Conservation (phyloP, 768 basidiomycete species). For the Clavulina sp. region DNA sequence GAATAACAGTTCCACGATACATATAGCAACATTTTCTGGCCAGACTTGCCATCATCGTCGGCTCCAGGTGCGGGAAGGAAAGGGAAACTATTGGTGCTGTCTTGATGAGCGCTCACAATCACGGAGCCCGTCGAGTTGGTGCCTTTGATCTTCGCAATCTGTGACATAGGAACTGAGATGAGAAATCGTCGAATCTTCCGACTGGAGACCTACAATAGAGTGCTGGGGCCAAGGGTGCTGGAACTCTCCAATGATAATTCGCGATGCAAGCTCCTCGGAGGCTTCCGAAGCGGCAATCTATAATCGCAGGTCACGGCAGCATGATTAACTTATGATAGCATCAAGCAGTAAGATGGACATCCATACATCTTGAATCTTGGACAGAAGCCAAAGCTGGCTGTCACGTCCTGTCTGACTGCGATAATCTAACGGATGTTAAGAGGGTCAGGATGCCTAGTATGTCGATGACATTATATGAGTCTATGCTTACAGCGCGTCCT, state of each 20-base stretch:
- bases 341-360: no score
- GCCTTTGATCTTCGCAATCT: constrained; percentile 67
- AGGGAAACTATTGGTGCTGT: constrained; percentile 25
- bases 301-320: no score
- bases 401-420: constrained; percentile 60
- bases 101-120: constrained; percentile 63
- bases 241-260: constrained; percentile 56
- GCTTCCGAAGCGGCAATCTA: constrained; percentile 51
- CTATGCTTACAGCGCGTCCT: constrained; percentile 44
- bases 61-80: constrained; percentile 17
- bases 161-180: no score
- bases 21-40: neutral
- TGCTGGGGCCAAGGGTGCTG: constrained; percentile 73
- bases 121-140: no score
- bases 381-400: constrained; percentile 62
- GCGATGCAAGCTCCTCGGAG: constrained; percentile 32
- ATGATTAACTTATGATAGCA: neutral
- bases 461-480: neutral
- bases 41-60: constrained; percentile 15
- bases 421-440: no score
- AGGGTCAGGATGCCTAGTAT: no score
- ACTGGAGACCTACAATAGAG: constrained; percentile 44
- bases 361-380: constrained; percentile 43
- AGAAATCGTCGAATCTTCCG: no score
- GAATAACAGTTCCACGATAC: neutral